A percentile compares a stretch with the other conserved stretches of the same genome.
These are phyloP conservation scores for Symbiodinium natans DNA, from an alignment of 73 alveolate species.

Conservation along the genomic window DNA sequence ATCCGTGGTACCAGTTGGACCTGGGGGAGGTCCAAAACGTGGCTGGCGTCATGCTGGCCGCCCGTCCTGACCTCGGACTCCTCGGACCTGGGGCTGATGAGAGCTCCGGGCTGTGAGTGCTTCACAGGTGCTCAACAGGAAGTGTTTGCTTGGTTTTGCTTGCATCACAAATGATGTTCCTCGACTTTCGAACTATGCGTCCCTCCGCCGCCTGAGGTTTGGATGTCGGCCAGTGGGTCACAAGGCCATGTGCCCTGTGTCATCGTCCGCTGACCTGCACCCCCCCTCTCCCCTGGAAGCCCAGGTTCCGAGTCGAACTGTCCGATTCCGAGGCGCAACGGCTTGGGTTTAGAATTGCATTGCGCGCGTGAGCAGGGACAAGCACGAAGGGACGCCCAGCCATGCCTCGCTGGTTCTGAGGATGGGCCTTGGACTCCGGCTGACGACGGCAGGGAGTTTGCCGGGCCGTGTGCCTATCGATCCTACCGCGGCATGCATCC, in stretches of 20 bases:
- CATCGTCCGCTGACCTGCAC: not conserved
- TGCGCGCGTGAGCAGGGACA: not conserved
- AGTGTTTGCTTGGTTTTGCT: not conserved
- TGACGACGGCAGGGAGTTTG: conserved; percentile 69
- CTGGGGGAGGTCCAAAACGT: conserved; percentile 49
- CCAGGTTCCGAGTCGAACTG: conserved; percentile 60
- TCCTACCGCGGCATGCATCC: too few relatives aligned
- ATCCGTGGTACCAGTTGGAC: conserved; percentile 75
- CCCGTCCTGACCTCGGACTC: conserved; percentile 9
- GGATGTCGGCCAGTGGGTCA: conserved; percentile 55
- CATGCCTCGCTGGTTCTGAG: not conserved
- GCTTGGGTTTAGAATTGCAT: not conserved
- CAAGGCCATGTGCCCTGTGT: conserved; percentile 16
- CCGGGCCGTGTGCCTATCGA: not conserved
- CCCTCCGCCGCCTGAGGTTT: not conserved
- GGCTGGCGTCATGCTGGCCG: conserved; percentile 56
- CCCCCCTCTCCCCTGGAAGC: too few relatives aligned
- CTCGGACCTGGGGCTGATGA: not conserved
- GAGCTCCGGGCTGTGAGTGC: not conserved
- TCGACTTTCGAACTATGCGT: not conserved
- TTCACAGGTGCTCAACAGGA: too few relatives aligned
- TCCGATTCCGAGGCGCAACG: conserved; percentile 26
- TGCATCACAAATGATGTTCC: not conserved
- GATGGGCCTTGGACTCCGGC: conserved; percentile 60
- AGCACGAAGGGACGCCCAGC: not conserved